phyloP scores from a whole-genome alignment of 2,329 filamentous ascomycete genomes.

The Sporothrix phasma region DNA sequence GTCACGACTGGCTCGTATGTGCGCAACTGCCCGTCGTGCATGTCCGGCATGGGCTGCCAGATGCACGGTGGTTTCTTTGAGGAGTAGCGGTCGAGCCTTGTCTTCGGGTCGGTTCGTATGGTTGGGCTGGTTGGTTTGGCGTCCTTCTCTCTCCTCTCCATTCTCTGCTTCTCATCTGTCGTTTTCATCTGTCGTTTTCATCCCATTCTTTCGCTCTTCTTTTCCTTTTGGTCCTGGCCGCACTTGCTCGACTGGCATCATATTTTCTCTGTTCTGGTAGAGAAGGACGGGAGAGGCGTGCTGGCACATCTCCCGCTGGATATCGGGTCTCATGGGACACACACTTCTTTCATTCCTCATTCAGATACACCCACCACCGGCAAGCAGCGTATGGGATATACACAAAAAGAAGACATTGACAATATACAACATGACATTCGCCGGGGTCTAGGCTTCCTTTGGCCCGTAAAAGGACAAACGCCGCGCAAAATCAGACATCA shows the following conservation, averaged over 20 bases:
- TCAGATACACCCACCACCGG: neutral
- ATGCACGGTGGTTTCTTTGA: slow-evolving; percentile 17
- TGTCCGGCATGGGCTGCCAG: slow-evolving; percentile 17
- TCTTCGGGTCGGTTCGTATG: no score
- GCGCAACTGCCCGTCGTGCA: slow-evolving; percentile 13
- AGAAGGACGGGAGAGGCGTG: neutral
- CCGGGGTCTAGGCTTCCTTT: neutral
- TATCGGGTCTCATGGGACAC: neutral
- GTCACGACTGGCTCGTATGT: neutral
- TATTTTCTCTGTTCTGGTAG: no score
- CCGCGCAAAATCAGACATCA: no score
- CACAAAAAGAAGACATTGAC: neutral
- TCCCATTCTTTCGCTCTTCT: no score
- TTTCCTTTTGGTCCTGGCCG: no score
- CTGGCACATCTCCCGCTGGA: neutral
- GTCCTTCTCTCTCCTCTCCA: no score
- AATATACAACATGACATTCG: neutral
- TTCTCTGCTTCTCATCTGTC: no score
- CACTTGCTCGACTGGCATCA: no score
- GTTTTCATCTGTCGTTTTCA: no score
- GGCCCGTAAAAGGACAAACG: neutral
- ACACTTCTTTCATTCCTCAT: neutral
- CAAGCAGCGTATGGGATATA: neutral
- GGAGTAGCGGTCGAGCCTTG: neutral
- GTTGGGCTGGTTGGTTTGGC: neutral